phyloP scores from a whole-genome alignment of 345 rosid species.

The Eucalyptus curtisii region DNA sequence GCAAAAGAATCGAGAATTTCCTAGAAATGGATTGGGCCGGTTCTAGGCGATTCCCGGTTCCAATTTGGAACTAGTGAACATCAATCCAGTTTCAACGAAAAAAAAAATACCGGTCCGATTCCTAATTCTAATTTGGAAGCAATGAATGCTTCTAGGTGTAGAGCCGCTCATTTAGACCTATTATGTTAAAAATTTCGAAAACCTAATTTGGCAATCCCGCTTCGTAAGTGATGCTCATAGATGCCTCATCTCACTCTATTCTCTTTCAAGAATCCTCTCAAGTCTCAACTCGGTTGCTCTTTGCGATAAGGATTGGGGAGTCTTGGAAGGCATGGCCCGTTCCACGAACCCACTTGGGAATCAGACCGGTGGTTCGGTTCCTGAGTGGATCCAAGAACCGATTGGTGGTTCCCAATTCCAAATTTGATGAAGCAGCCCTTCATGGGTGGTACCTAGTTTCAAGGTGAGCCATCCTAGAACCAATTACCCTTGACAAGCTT shows the following conservation, averaged over 20 bases:
- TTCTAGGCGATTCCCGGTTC: accelerated
- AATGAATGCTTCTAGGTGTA: not conserved
- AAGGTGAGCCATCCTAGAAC: not conserved
- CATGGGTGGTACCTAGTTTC: not conserved
- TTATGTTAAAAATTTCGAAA: not conserved
- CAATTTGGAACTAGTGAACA: too few relatives aligned
- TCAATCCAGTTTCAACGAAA: too few relatives aligned
- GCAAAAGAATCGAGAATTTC: too few relatives aligned
- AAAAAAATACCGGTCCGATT: too few relatives aligned
- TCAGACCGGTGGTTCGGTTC: not conserved
- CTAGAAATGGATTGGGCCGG: accelerated
- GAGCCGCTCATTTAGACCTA: not conserved
- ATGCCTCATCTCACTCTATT: not conserved
- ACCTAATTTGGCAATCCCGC: not conserved
- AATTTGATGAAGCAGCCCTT: not conserved
- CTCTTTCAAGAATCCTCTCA: not conserved
- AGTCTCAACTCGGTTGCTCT: not conserved
- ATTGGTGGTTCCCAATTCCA: not conserved
- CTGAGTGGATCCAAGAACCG: not conserved
- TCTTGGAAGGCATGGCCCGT: not conserved
- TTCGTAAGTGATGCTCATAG: not conserved
- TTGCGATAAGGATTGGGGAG: not conserved
- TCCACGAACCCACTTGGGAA: not conserved
- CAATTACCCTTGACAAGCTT: too few relatives aligned
- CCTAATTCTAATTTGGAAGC: too few relatives aligned